Percentiles rank a stretch among this genome's conserved stretches.
Conservation (phyloP, 495 filamentous ascomycete genomes). For the Evansstolkia leycettana region DNA sequence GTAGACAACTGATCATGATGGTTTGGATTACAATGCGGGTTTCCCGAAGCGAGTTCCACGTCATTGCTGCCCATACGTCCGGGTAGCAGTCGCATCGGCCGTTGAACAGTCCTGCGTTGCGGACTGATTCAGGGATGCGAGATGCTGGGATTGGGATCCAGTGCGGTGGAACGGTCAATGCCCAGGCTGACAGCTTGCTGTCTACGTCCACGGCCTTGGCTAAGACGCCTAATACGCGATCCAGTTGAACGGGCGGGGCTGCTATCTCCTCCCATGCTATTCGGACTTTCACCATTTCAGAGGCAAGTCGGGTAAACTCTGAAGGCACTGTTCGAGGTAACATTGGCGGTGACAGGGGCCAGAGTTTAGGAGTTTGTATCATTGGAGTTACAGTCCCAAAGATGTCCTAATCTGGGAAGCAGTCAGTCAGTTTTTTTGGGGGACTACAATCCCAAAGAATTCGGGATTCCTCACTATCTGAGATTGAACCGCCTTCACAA, state of each 20-base stretch:
- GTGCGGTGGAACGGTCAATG: constrained; percentile 13
- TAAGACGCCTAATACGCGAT: constrained; percentile 7
- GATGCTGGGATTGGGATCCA: constrained; percentile 20
- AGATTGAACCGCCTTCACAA: constrained; percentile 17
- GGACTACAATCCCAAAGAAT: too few relatives aligned
- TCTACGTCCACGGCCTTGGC: constrained; percentile 17
- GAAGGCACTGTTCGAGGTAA: too few relatives aligned
- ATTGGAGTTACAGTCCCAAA: too few relatives aligned
- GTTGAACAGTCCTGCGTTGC: constrained; percentile 28
- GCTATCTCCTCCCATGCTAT: too few relatives aligned
- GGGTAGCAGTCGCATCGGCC: constrained; percentile 46
- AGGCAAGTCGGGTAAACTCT: too few relatives aligned
- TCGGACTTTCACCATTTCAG: too few relatives aligned
- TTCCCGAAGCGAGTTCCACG: constrained; percentile 55
- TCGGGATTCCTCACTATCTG: constrained; percentile 29
- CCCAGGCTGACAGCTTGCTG: constrained; percentile 16
- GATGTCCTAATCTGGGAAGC: too few relatives aligned
- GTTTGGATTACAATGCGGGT: constrained; percentile 43
- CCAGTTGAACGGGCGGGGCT: too few relatives aligned
- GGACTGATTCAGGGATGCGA: constrained; percentile 22
- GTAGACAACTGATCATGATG: constrained; percentile 29
- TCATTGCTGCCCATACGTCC: constrained; percentile 45
- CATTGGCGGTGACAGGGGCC: too few relatives aligned
- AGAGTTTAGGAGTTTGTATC: too few relatives aligned
- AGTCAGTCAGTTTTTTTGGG: too few relatives aligned